Percentiles rank a stretch among this genome's conserved stretches.
Evolutionary conservation across 208 protist genomes (phyloP).

Genomic region (Wallacemonas sp.): DNA sequence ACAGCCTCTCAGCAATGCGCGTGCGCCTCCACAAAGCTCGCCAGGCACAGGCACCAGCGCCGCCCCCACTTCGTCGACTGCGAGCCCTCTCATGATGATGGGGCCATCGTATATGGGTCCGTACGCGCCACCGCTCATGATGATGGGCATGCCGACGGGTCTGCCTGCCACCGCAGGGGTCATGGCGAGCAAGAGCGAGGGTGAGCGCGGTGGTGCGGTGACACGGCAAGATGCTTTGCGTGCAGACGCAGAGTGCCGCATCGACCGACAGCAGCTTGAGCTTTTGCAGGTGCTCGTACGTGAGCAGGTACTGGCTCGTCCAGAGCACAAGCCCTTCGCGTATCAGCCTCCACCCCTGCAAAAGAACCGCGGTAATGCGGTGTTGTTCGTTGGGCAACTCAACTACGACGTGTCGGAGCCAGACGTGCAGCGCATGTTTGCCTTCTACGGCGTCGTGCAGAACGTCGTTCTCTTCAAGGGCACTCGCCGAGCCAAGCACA

Average conservation of each 20-base stretch:
- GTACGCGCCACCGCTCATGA: not conserved
- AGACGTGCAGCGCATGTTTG: conserved; percentile 14
- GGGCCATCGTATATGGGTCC: no score
- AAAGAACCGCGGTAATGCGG: conserved; percentile 23
- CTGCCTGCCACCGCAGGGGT: no score
- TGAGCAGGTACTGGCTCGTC: not conserved
- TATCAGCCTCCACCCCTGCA: conserved; percentile 1
- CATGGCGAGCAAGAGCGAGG: no score
- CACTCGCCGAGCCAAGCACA: no score
- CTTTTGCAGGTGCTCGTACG: not conserved
- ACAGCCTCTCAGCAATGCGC: no score
- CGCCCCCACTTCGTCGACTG: no score
- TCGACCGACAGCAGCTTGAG: not conserved
- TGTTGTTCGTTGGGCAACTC: conserved; percentile 22
- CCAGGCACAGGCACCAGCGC: no score
- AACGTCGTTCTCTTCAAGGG: conserved; percentile 42
- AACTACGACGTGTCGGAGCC: conserved; percentile 15
- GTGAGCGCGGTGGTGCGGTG: not conserved
- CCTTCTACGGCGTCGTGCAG: conserved; percentile 22
- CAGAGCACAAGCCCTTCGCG: not conserved
- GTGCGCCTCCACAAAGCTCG: no score
- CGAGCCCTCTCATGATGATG: not conserved
- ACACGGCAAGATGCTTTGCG: not conserved
- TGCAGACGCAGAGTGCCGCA: no score
- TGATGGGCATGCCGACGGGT: not conserved